Evolutionary conservation across 768 basidiomycete species (phyloP), one percentile per base, ranked within the genome.

Genomic region (Daedaleopsis nitida): DNA sequence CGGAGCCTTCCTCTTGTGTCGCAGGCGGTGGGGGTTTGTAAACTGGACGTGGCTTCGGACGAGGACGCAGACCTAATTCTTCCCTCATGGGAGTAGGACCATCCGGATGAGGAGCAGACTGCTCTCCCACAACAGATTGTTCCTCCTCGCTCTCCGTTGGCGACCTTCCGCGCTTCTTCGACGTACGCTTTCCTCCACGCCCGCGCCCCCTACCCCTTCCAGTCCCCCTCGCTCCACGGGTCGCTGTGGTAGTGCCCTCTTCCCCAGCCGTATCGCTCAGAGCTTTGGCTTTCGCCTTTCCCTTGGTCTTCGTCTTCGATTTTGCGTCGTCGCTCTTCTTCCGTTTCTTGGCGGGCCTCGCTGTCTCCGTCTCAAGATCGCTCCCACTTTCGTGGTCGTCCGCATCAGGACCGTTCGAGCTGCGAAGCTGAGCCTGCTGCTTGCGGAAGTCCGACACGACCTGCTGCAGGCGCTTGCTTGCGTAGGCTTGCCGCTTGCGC

Each of bases 401-500:
- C 5, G 21, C 43, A 11, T 54, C 52, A 17, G 63, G 38, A 13
- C 51, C 47, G 7, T 58, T 24, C 0, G 65, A 49, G 23, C 32
- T 39, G 12, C 62, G 59, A 52, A 50, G 68, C 75, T 63, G 76
- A 69, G 62, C 67, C 37, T 71, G 74, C 60, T 77, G 73, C 69
- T 85, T 88, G 57, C 91, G 81, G 70, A 89, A 92, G 60, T 91
- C 91, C 27, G 84, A 80, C n/a, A 94, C 88, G 10, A 94, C 89
- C 70, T 93, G 82, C 70, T 96, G 92, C 59, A 97, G 75, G 9
- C 95, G 84, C 74, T 93, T 96, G 72, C 90, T 92, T 3, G 88
- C 77, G 66, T 96, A 96, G 5, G 87, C 90, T 65, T 91, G 88
- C 39, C 91, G 83, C 69, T 88, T 86, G 43, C 89, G 81, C 1